Conservation (phyloP, 805 yeast species). For the Kregervanrija fluxuum region DNA sequence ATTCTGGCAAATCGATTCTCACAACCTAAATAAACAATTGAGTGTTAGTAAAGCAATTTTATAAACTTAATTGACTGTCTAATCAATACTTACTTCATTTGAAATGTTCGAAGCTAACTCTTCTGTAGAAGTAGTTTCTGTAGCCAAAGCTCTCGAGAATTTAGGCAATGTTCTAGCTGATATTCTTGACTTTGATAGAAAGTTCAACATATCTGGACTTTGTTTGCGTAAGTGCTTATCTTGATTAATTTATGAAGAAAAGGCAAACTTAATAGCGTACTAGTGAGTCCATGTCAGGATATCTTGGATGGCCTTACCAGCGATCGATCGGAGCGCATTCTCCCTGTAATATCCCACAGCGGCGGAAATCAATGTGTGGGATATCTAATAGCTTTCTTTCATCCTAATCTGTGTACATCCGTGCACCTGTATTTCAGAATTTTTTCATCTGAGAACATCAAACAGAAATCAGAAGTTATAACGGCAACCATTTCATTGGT, state of each 20-base stretch:
- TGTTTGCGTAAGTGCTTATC: not conserved
- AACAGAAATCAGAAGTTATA: not conserved
- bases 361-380: too few relatives aligned
- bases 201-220: constrained; percentile 7
- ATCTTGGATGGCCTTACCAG: too few relatives aligned
- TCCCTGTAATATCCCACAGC: too few relatives aligned
- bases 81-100: not conserved
- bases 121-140: constrained; percentile 16
- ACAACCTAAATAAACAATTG: constrained; percentile 17
- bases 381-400: too few relatives aligned
- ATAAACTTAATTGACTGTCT: not conserved
- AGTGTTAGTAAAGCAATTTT: constrained; percentile 3
- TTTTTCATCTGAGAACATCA: not conserved
- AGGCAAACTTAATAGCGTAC: not conserved
- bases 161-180: constrained; percentile 4
- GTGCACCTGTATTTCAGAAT: not conserved
- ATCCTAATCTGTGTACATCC: too few relatives aligned
- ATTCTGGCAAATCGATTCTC: constrained; percentile 60
- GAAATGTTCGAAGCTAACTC: not conserved
- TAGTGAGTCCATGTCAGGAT: too few relatives aligned
- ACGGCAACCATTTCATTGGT: too few relatives aligned
- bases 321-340: too few relatives aligned
- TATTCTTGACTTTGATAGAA: constrained; percentile 7
- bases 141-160: constrained; percentile 21
- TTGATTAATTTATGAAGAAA: not conserved